phyloP scores from a whole-genome alignment of 306 rosid species.

The Malus sieversii region DNA sequence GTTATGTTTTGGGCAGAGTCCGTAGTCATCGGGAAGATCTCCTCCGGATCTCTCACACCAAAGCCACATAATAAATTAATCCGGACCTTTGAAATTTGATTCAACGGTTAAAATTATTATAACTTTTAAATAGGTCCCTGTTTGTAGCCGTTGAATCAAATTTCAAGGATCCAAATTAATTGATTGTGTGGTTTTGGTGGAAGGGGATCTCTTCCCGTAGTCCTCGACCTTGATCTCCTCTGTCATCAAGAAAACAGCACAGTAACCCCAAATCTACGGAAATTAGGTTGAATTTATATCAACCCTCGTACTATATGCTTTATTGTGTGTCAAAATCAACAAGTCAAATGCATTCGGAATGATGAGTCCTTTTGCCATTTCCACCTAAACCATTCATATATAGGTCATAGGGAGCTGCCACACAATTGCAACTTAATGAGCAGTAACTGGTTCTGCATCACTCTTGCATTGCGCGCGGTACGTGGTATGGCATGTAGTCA shows the following conservation, averaged over 20 bases:
- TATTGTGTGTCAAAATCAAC: background rate
- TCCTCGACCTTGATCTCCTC: background rate
- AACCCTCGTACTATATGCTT: background rate
- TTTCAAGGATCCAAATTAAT: no score
- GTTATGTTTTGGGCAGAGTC: background rate
- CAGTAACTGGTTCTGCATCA: background rate
- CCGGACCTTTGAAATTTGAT: no score
- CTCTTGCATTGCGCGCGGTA: no score
- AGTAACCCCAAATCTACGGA: background rate
- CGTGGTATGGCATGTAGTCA: background rate
- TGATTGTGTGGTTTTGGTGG: no score
- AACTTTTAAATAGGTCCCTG: accelerated
- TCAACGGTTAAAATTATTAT: no score
- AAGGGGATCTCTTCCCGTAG: no score
- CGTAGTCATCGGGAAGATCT: no score
- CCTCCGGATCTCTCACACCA: no score
- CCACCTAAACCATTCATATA: background rate
- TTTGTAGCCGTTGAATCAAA: no score
- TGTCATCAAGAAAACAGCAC: background rate
- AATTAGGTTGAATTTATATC: background rate
- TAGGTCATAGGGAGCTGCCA: background rate
- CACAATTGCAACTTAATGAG: background rate
- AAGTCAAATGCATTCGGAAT: background rate
- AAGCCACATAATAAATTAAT: no score
- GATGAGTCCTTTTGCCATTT: background rate